Conservation (phyloP, 805 yeast genomes). For the Nakazawaea wyomingensis region DNA sequence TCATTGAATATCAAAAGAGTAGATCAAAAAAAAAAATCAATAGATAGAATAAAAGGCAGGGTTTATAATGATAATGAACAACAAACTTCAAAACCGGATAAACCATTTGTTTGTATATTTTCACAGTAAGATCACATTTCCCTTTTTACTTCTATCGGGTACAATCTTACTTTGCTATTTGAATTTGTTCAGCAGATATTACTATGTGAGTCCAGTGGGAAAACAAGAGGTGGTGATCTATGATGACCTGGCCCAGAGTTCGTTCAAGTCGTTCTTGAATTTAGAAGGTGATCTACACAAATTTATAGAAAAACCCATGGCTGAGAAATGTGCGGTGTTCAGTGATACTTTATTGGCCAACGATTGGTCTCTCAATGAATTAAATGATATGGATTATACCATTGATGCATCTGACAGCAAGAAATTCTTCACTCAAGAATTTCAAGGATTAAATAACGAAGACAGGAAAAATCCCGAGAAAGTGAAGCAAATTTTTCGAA, state of each 20-base stretch:
- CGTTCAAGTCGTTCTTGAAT: conserved; percentile 4
- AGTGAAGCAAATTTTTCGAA: conserved; percentile 6
- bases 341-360: conserved; percentile 36
- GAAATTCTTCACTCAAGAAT: conserved; percentile 5
- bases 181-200: conserved; percentile 2
- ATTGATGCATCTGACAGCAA: conserved; percentile 5
- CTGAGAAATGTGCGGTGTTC: conserved; percentile 39
- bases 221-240: conserved; percentile 1
- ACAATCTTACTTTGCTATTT: conserved; percentile 3
- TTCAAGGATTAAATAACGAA: conserved; percentile 2
- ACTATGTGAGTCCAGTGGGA: neutral
- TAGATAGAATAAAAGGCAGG: neutral
- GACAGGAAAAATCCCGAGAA: conserved; percentile 1
- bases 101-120: neutral
- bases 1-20: no score
- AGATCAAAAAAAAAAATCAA: no score
- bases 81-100: conserved; percentile 1
- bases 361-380: conserved; percentile 32
- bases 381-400: conserved; percentile 9
- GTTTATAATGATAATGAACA: neutral
- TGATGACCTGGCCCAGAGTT: conserved; percentile 2
- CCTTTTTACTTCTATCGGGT: neutral
- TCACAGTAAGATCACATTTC: conserved; percentile 3
- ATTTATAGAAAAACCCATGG: conserved; percentile 17
- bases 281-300: conserved; percentile 5